Evolutionary conservation across 805 yeast species (phyloP).

Genomic region (Metschnikowia corniflorae): DNA sequence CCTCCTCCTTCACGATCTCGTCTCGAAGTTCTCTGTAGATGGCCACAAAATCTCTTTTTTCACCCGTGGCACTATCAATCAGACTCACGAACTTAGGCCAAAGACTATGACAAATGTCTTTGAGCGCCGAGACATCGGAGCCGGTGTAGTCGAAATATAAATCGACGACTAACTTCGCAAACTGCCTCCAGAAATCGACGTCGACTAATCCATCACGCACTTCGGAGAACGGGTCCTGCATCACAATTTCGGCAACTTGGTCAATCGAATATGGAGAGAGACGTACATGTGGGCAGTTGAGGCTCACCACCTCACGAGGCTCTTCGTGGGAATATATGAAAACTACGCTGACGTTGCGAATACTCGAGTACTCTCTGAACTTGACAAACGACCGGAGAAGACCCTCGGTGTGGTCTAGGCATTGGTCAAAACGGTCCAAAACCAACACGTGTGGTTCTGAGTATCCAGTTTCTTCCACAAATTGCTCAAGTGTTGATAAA

Average conservation of each 20-base stretch:
- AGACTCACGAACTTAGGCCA: slow-evolving; percentile 36
- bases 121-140: slow-evolving; percentile 34
- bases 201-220: slow-evolving; percentile 6
- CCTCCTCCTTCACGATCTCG: slow-evolving; percentile 27
- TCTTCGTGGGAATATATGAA: slow-evolving; percentile 41
- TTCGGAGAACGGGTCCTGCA: slow-evolving; percentile 4
- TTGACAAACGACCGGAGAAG: slow-evolving; percentile 38
- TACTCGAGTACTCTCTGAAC: slow-evolving; percentile 40
- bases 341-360: slow-evolving; percentile 33
- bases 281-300: slow-evolving; percentile 37
- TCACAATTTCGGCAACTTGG: slow-evolving; percentile 36
- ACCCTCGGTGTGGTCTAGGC: slow-evolving; percentile 41
- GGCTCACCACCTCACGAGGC: slow-evolving; percentile 35
- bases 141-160: slow-evolving; percentile 46
- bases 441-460: slow-evolving; percentile 40
- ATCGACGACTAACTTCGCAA: slow-evolving; percentile 43
- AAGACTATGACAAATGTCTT: slow-evolving; percentile 26
- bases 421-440: slow-evolving; percentile 46
- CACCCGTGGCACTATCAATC: slow-evolving; percentile 20
- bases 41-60: slow-evolving; percentile 29
- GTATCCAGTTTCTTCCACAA: slow-evolving; percentile 29
- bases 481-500: slow-evolving; percentile 37
- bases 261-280: slow-evolving; percentile 37
- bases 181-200: slow-evolving; percentile 38
- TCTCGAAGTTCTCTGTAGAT: slow-evolving; percentile 31